Conservation (phyloP, 441 rosid genomes). For the Hura crepitans region DNA sequence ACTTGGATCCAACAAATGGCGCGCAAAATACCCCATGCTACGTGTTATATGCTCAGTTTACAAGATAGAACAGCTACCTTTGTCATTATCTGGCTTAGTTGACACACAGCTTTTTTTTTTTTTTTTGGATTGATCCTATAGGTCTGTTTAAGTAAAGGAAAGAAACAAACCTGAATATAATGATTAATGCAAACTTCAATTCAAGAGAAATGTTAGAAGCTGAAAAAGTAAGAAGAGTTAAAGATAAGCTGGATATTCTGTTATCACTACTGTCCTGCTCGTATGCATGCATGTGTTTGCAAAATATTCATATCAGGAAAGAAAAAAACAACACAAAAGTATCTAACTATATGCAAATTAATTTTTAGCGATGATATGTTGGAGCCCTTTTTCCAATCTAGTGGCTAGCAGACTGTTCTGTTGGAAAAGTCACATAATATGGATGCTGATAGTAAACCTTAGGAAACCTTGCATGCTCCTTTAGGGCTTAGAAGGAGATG, state of each 20-base stretch:
- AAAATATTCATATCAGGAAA: neutral
- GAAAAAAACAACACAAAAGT: neutral
- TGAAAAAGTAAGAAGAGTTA: neutral
- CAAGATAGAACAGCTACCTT: neutral
- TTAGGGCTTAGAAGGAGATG: neutral
- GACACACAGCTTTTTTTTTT: neutral
- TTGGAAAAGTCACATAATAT: neutral
- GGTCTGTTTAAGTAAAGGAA: neutral
- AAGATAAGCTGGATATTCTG: neutral
- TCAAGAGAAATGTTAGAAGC: neutral
- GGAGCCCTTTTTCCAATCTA: neutral
- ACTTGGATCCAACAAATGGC: neutral
- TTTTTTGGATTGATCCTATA: neutral
- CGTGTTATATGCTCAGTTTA: neutral
- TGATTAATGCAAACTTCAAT: neutral
- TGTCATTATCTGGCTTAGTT: neutral
- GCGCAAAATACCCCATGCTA: neutral
- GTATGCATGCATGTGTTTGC: neutral
- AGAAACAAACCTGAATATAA: neutral
- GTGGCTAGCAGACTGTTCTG: neutral
- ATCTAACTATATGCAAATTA: neutral
- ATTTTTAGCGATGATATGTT: neutral
- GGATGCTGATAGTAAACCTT: neutral
- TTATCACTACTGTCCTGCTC: neutral
- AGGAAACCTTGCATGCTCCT: neutral